Evolutionary conservation across 176 grass and related monocot genomes (phyloP).

Genomic region (Pharus latifolius): DNA sequence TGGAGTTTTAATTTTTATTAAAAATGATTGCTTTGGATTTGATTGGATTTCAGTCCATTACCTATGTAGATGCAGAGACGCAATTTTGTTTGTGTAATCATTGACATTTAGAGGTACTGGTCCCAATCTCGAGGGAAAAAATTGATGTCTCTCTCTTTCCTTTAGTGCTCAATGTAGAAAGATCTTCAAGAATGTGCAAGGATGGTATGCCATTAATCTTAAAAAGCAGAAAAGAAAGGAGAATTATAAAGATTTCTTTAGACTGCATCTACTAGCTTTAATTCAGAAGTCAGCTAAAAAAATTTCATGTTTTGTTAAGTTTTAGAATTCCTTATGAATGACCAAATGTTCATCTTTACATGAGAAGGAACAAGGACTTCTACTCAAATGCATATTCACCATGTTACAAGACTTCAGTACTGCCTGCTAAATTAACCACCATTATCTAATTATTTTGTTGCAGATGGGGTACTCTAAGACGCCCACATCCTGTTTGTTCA

Average conservation of each 20-base stretch:
- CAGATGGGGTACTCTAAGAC: slow-evolving; percentile 23
- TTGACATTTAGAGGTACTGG: not conserved
- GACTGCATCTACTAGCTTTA: not conserved
- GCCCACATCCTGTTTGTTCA: not conserved
- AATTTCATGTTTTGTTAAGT: not conserved
- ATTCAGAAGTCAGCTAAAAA: not conserved
- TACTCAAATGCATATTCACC: not conserved
- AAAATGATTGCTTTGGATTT: no score
- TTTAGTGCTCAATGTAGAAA: not conserved
- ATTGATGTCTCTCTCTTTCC: not conserved
- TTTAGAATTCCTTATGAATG: not conserved
- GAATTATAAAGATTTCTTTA: not conserved
- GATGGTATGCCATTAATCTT: not conserved
- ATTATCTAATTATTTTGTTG: not conserved
- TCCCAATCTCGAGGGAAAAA: not conserved
- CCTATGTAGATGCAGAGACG: not conserved
- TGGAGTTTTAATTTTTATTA: no score
- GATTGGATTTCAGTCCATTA: no score
- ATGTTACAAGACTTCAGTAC: not conserved
- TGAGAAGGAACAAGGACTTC: not conserved
- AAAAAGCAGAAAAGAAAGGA: not conserved
- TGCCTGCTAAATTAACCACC: not conserved
- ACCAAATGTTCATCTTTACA: not conserved
- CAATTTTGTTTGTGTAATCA: not conserved
- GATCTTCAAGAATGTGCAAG: not conserved